phyloP scores from a whole-genome alignment of 2,329 filamentous ascomycete genomes.

The Lasiodiplodia citricola region DNA sequence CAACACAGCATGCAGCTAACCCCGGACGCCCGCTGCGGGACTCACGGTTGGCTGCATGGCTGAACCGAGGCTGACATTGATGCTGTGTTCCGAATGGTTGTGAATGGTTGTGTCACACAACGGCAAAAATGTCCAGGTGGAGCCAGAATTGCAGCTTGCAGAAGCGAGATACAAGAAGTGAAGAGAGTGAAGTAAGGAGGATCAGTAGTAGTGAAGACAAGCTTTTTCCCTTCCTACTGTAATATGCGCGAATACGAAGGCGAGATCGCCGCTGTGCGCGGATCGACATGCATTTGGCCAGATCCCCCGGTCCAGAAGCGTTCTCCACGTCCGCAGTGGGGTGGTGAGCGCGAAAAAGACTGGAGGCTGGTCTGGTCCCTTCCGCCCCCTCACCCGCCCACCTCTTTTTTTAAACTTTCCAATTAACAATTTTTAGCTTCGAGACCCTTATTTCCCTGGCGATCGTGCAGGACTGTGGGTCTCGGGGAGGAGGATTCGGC shows the following conservation, averaged over 20 bases:
- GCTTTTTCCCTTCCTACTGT: conserved; percentile 3
- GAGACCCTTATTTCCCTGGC: too few relatives aligned
- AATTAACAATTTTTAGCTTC: too few relatives aligned
- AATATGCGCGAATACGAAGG: conserved; percentile 17
- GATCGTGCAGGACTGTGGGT: too few relatives aligned
- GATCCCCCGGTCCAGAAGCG: not conserved
- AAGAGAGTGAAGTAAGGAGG: not conserved
- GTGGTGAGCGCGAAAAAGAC: not conserved
- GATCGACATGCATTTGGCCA: not conserved
- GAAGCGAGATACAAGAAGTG: not conserved
- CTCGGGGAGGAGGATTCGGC: too few relatives aligned
- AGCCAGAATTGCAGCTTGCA: not conserved
- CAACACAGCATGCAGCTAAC: not conserved
- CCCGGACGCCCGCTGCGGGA: not conserved
- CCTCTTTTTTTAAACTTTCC: too few relatives aligned
- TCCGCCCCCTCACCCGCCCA: too few relatives aligned
- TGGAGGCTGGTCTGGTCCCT: not conserved
- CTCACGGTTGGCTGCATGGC: not conserved
- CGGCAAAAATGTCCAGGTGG: not conserved
- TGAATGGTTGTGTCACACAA: not conserved
- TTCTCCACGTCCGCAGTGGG: not conserved
- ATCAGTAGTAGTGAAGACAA: conserved; percentile 20
- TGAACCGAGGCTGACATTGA: conserved; percentile 4
- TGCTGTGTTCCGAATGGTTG: not conserved
- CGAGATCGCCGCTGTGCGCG: not conserved